Evolutionary conservation across 257 asterid genomes (phyloP).

Genomic region (Jasminum sambac): DNA sequence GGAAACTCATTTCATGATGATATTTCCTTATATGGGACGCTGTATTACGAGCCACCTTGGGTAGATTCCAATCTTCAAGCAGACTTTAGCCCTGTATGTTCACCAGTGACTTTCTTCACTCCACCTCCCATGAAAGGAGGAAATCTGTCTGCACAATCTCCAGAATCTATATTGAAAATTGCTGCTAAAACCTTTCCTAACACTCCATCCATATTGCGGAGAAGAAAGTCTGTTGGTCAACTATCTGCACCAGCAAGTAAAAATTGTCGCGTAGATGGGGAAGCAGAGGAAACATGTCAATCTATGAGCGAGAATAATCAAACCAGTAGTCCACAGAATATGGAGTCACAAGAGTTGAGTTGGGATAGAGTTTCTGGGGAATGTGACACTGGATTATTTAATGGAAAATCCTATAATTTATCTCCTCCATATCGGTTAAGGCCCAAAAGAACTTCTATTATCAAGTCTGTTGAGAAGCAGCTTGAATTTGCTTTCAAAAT

Average conservation of each 20-base stretch:
- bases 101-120: slow-evolving; percentile 51
- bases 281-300: slow-evolving; percentile 29
- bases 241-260: slow-evolving; percentile 29
- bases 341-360: slow-evolving; percentile 35
- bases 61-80: slow-evolving; percentile 41
- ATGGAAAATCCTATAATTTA: slow-evolving; percentile 51
- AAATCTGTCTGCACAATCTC: slow-evolving; percentile 48
- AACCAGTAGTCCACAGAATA: slow-evolving; percentile 33
- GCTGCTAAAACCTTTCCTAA: slow-evolving; percentile 84
- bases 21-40: slow-evolving; percentile 49
- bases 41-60: slow-evolving; percentile 74
- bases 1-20: slow-evolving; percentile 39
- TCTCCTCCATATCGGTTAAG: slow-evolving; percentile 90
- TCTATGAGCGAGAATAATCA: slow-evolving; percentile 33
- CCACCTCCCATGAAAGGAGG: slow-evolving; percentile 65
- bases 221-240: slow-evolving; percentile 52
- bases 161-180: slow-evolving; percentile 76
- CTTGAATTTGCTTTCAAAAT: slow-evolving; percentile 57
- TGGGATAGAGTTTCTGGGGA: slow-evolving; percentile 27
- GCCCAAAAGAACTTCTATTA: slow-evolving; percentile 61
- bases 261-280: slow-evolving; percentile 23
- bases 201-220: slow-evolving; percentile 88
- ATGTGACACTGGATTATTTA: slow-evolving; percentile 38
- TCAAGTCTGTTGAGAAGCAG: slow-evolving; percentile 88
- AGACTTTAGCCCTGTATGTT: slow-evolving; percentile 39